Evolutionary conservation across 352 stramenopile species (phyloP).

Genomic region (Phytophthora sp.): DNA sequence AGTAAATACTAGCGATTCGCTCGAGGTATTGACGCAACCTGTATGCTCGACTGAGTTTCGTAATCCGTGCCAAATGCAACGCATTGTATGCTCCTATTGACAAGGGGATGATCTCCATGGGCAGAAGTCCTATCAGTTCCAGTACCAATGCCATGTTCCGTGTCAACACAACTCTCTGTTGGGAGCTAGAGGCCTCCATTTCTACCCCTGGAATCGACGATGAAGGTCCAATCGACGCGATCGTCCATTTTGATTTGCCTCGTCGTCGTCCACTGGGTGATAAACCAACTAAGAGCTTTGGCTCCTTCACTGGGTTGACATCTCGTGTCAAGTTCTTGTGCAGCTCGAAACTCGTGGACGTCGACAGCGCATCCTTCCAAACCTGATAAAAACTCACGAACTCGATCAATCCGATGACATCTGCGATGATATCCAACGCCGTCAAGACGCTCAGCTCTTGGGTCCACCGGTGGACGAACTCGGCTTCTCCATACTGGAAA

Average conservation of each 20-base stretch:
- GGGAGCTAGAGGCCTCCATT: conserved; percentile 1
- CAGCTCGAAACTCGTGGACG: conserved; percentile 32
- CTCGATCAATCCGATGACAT: conserved; percentile 25
- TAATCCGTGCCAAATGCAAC: conserved; percentile 61
- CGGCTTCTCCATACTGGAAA: conserved; percentile 10
- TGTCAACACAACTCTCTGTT: neutral
- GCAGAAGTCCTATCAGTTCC: conserved; percentile 58
- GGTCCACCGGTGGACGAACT: conserved; percentile 18
- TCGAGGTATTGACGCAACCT: conserved; percentile 48
- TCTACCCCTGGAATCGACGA: conserved; percentile 15
- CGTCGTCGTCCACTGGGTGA: conserved; percentile 5
- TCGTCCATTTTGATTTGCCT: conserved; percentile 33
- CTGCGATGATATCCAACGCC: conserved; percentile 21
- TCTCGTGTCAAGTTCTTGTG: conserved; percentile 35
- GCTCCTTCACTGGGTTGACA: conserved; percentile 29
- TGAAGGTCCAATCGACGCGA: conserved; percentile 26
- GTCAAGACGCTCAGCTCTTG: conserved; percentile 26
- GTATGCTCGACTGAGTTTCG: conserved; percentile 65
- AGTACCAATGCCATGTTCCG: conserved; percentile 50
- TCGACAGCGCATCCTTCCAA: conserved; percentile 30
- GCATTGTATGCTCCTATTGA: conserved; percentile 50
- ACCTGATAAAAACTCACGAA: conserved; percentile 28
- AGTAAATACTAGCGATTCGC: conserved; percentile 66
- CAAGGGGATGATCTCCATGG: conserved; percentile 60
- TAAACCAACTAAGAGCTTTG: neutral